Evolutionary conservation across 2,329 filamentous ascomycete genomes (phyloP), one percentile per base, ranked within the genome.

Genomic region (Aspergillus costaricaensis): DNA sequence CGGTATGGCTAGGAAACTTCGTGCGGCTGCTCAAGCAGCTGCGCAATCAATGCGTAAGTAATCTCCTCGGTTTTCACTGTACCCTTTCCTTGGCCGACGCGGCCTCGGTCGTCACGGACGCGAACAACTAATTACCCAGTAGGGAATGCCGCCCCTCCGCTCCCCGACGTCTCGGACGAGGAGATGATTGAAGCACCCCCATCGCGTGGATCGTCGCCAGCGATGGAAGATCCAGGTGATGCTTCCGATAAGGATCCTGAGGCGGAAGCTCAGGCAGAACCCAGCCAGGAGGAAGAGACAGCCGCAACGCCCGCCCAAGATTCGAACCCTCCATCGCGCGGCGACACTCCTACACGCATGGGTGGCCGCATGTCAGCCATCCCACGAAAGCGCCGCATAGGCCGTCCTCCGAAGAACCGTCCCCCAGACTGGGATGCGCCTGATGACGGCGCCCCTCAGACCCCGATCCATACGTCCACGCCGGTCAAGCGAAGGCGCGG

Each of bases 361-460:
- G 70, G 73, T 44, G 71, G 78, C 41, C 69, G 75, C 43, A 82
- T 75, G 67, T 84, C 85, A 23, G 83, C 89, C 49, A 83, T 92
- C 52, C 82, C 82, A 57, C 86, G 89, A 70, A 91, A 91, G 76
- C 83, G 84, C 67, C 88, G 92, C 55, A 83, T 93, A n/a, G 92
- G 92, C 19, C 86, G 92, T 12, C 92, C 92, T 2, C 91, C 92
- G 0, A 96, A 95, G 82, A 93, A 92, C 73, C 85, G 87, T 53
- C 91, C 90, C 0, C 86, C 91, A 4, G 91, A 92, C 73, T 94
- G 90, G 87, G 88, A 93, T 72, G 78, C 71, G 30, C 73, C 81
- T 19, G 83, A 85, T 48, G 82, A 83, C 47, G 81, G 81, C 43
- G 75, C 77, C 38, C 77, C 80, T 23, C 75, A 78, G 48, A 68